Evolutionary conservation across 139 green algal species (phyloP), one percentile per base, ranked within the genome.

Genomic region (Protoeuglena noctilucae): DNA sequence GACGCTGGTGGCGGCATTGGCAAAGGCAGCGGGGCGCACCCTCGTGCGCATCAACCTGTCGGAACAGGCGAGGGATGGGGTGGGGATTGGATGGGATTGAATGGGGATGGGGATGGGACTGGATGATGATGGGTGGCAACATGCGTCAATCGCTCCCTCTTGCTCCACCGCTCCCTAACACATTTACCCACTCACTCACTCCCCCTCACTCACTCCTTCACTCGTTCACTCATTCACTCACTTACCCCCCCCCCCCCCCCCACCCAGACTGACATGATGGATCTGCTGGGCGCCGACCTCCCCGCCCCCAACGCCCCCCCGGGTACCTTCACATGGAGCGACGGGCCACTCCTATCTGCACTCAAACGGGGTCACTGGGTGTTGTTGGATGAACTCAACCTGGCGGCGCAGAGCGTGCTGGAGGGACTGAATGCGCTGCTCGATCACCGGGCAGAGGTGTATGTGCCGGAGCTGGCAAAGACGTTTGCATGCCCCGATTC

Each of bases 241-340:
- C n/a, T n/a, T n/a, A n/a, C n/a, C n/a, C 39, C 39, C 12, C 39
- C 39, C 16, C 39, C 39, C 12, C 39, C 12, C 12, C 16, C 12
- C 39, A 16, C n/a, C 67, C 86, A 98, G 67, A 99, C 89, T 0
- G 92, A 99, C 72, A 98, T 99, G 84, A 95, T 95, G 80, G 92
- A 99, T 52, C 71, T 99, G 45, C 76, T 99, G 54, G 92, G 92
- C 0, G 83, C 89, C 0, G 92, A 99, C 58, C 74, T 99, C 56
- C 92, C 91, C 0, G 70, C 82, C 4, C 66, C 79, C 19, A 79
- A 79, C 3, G 92, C 86, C 26, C 64, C 62, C 19, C 68, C 78
- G 9, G 91, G 87, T 1, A 68, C 90, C 52, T 98, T 98, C 67
- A 60, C 70, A 7, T 98, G 91, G 86, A 79, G 71, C 28, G 87